phyloP scores from a whole-genome alignment of 2,329 filamentous ascomycete genomes.

The Paracorniculantispora psalliotae region DNA sequence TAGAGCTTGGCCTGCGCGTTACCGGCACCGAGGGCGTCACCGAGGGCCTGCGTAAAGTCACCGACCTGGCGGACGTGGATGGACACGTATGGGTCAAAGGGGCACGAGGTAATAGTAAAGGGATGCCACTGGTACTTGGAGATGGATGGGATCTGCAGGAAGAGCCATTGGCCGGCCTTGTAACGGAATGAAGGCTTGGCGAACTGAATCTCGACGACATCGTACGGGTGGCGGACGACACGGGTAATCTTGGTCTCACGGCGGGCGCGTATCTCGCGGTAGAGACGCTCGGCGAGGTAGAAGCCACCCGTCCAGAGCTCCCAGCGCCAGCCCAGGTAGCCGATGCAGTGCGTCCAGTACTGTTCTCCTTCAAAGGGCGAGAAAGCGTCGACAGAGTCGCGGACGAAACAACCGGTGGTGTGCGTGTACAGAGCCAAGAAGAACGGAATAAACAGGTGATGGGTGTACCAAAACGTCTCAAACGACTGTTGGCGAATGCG shows the following conservation, averaged over 20 bases:
- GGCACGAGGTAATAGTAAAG: constrained; percentile 98
- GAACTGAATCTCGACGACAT: constrained; percentile 97
- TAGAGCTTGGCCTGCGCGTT: constrained; percentile 83
- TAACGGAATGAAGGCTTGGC: constrained; percentile 94
- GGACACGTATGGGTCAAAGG: constrained; percentile 90
- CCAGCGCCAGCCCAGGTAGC: constrained; percentile 97
- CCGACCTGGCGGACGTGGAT: constrained; percentile 94
- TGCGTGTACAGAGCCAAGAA: constrained; percentile 92
- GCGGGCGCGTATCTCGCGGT: constrained; percentile 81
- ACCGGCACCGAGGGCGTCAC: constrained; percentile 90
- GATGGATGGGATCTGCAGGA: constrained; percentile 86
- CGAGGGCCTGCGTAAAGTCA: constrained; percentile 92
- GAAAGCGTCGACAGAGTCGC: constrained; percentile 64
- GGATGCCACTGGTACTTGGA: constrained; percentile 95
- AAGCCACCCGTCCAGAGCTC: constrained; percentile 81
- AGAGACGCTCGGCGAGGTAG: constrained; percentile 83
- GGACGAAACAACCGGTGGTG: constrained; percentile 92
- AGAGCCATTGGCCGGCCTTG: constrained; percentile 97
- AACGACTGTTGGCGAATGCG: constrained; percentile 95
- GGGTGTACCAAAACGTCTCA: constrained; percentile 99
- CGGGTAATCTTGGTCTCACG: constrained; percentile 85
- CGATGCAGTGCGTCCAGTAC: constrained; percentile 92
- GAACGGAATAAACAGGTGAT: constrained; percentile 97
- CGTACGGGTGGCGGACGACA: constrained; percentile 92
- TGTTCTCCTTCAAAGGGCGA: constrained; percentile 78